Percentiles rank a stretch among this genome's conserved stretches.
phyloP scores from a whole-genome alignment of 768 basidiomycete genomes.

The Rhizopogon vesiculosus region DNA sequence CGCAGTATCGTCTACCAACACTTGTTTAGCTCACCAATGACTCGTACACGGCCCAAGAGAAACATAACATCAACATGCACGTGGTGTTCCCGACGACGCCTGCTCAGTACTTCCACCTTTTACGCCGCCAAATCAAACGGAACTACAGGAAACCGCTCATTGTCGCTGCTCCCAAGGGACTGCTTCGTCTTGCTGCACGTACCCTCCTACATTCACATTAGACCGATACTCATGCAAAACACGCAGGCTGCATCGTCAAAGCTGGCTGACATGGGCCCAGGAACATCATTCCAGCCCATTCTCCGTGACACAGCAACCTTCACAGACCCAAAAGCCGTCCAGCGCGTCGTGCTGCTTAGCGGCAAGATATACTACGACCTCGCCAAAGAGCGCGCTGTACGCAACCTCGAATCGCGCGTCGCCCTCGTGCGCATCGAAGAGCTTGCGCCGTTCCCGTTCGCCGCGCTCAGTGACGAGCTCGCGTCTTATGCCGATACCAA shows the following conservation, averaged over 20 bases:
- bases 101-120: slow-evolving; percentile 88
- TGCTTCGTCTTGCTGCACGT: slow-evolving; percentile 70
- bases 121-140: slow-evolving; percentile 80
- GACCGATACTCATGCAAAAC: not conserved
- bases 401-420: slow-evolving; percentile 42
- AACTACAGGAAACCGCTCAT: slow-evolving; percentile 87
- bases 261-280: slow-evolving; percentile 54
- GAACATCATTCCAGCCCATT: slow-evolving; percentile 65
- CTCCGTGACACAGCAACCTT: slow-evolving; percentile 42
- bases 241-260: slow-evolving; percentile 68
- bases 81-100: slow-evolving; percentile 85
- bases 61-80: slow-evolving; percentile 72
- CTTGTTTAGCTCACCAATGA: slow-evolving; percentile 70
- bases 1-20: not conserved
- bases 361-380: slow-evolving; percentile 92
- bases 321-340: slow-evolving; percentile 28
- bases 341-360: slow-evolving; percentile 68
- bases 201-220: not conserved
- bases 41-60: slow-evolving; percentile 30
- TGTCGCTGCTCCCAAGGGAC: slow-evolving; percentile 79
- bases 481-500: slow-evolving; percentile 40
- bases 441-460: slow-evolving; percentile 84
- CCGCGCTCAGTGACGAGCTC: slow-evolving; percentile 42
- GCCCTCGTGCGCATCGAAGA: slow-evolving; percentile 82
- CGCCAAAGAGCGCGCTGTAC: slow-evolving; percentile 56